Evolutionary conservation across 2,329 filamentous ascomycete genomes (phyloP), one percentile per base, ranked within the genome.

Genomic region (Magnaporthales sp.): DNA sequence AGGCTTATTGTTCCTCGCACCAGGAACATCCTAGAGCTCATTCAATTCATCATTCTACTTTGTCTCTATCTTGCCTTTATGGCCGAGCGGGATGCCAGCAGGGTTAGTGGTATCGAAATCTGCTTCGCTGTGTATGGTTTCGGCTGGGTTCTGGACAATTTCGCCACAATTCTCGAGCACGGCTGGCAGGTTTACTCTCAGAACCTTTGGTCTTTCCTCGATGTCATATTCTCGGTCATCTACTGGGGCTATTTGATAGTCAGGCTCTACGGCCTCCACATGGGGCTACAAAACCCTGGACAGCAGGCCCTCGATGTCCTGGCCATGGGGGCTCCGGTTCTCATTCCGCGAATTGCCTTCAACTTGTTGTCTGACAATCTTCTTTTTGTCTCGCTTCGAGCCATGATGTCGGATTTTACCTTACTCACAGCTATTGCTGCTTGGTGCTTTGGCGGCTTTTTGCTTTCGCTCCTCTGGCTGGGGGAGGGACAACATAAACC

Each of bases 311-410:
- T 90, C 30, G 86, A 90, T 69, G 82, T 91, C 29, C 81, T 92
- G 2, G 85, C 86, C 30, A 82, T 89, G 67, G 89, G 84, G 4
- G 88, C 89, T 1, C 89, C 89, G 0, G 82, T 91, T n/a, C 79
- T 92, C 10, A 80, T 91, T 32, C 89, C 89, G 0, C 83, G 89
- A 9, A 79, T 91, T 27, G 89, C 89, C 4, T 91, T 91, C 78
- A 91, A 89, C 70, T 75, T 91, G 30, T 86, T 91, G 81, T 88
- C 89, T 0, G 89, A 91, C 74, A 91, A 91, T 70, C 89, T 92
- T 78, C 84, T 91, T 51, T 91, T 92, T 76, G 88, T 92, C 67
- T 89, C 89, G 0, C 80, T 91, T 1, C 84, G 90, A 68, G 87
- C 88, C 63, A 91, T 92, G 89, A 89, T 92, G 82, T 84, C 84